These are phyloP conservation scores for Diaporthe sp. DNA, from an alignment of 2,329 filamentous ascomycete genomes.

Conservation along the genomic window DNA sequence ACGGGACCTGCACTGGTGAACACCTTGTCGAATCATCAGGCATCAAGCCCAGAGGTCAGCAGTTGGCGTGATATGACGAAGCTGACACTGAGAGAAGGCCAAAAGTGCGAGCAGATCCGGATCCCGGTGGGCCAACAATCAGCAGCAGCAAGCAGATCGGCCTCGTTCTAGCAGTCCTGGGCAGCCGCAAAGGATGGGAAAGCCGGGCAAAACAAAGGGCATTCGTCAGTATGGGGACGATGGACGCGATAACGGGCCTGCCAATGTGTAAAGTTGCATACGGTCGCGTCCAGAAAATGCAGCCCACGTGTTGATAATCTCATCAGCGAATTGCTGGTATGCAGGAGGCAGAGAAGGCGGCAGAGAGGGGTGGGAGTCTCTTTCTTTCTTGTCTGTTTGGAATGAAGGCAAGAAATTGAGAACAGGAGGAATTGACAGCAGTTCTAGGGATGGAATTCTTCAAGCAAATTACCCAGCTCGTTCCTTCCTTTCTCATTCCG, in stretches of 20 bases:
- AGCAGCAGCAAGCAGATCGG: constrained; percentile 20
- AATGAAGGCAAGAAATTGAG: constrained; percentile 23
- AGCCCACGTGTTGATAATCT: constrained; percentile 38
- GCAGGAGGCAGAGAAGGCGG: background rate
- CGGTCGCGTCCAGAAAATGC: constrained; percentile 37
- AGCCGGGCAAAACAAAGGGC: constrained; percentile 25
- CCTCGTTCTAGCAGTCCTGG: constrained; percentile 18
- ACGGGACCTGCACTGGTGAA: background rate
- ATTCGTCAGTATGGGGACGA: constrained; percentile 14
- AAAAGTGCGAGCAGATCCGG: constrained; percentile 7
- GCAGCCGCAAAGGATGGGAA: constrained; percentile 16
- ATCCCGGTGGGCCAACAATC: constrained; percentile 11
- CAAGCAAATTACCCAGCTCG: background rate
- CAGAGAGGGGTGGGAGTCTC: background rate
- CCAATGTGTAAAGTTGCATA: constrained; percentile 5
- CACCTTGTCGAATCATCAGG: constrained; percentile 5
- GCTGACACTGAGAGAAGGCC: constrained; percentile 25
- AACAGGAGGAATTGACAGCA: background rate
- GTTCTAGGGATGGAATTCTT: background rate
- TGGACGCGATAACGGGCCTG: constrained; percentile 38
- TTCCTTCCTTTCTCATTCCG: background rate
- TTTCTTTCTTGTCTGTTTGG: background rate
- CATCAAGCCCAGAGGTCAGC: constrained; percentile 30
- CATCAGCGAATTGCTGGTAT: background rate
- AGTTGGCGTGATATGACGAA: constrained; percentile 32